Evolutionary conservation across 2,329 filamentous ascomycete genomes (phyloP), one percentile per base, ranked within the genome.

Genomic region (Neonectria coccinea): DNA sequence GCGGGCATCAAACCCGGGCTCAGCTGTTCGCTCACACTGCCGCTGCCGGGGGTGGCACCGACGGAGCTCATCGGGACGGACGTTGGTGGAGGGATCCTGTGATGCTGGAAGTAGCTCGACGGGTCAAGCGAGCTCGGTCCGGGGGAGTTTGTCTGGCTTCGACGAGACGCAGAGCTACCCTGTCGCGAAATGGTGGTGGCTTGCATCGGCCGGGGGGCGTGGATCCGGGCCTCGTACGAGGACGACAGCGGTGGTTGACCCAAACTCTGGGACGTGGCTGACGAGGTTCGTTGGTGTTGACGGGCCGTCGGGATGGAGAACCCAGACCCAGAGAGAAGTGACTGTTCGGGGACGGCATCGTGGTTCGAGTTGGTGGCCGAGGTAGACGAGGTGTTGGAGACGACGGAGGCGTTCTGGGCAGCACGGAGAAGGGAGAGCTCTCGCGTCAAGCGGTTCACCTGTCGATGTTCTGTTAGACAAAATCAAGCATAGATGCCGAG

Each of bases 361-460:
- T 83, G 80, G 41, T 79, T 81, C 18, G 85, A 83, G 62, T 84
- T 83, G 59, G 83, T 83, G 29, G 86, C 82, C 1, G 86, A 88
- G 3, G 85, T 84, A 0, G 88, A 90, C 3, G 88, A 91, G n/a
- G 87, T 78, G 73, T 90, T 91, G 48, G 88, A 90, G 5, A 84
- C 87, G 31, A 89, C 88, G 0, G 88, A 91, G 7, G 88, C 88
- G 73, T 91, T 91, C 63, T 91, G 88, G 25, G 87, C 86, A 31
- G 87, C 85, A 59, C 94, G 92, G n/a, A 98, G 88, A 56, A 93
- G 84, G 16, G 91, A 90, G 39, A 98, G 88, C 77, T 98, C 95
- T 62, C 95, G 91, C 1, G 93, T 97, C 33, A 98, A 85, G 36
- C 95, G 93, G 81, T 98, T 98, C 65, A 97, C 92, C 93, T 95